Evolutionary conservation across 1,284 basidiomycete species (phyloP).

Genomic region (Golubevia pallescens): DNA sequence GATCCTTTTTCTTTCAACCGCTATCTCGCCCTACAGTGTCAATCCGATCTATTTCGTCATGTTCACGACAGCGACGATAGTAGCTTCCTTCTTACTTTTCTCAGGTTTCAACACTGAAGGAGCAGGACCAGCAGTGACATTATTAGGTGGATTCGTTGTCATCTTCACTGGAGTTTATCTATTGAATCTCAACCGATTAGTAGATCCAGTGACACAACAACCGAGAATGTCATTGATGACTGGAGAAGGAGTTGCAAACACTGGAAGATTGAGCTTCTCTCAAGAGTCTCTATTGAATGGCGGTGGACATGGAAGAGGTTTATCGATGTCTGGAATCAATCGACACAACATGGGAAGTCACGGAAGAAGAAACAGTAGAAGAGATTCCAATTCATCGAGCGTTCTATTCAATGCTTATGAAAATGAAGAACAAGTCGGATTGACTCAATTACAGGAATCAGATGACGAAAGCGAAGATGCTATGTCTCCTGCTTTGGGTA

Average conservation of each 20-base stretch:
- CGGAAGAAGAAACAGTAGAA: slow-evolving; percentile 16
- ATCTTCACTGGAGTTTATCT: slow-evolving; percentile 63
- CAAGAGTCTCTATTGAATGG: slow-evolving; percentile 41
- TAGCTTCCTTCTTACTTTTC: slow-evolving; percentile 94
- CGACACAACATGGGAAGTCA: slow-evolving; percentile 17
- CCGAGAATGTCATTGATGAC: slow-evolving; percentile 52
- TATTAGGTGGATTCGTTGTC: slow-evolving; percentile 59
- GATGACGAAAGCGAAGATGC: slow-evolving; percentile 20
- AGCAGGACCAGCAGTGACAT: slow-evolving; percentile 66
- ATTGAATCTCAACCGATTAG: slow-evolving; percentile 50
- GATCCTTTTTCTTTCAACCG: too few species aligned
- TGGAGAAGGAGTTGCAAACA: slow-evolving; percentile 41
- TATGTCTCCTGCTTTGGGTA: not conserved
- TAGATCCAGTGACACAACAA: slow-evolving; percentile 45
- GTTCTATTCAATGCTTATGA: slow-evolving; percentile 53
- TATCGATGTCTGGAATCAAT: slow-evolving; percentile 7
- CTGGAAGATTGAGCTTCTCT: slow-evolving; percentile 33
- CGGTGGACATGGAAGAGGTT: slow-evolving; percentile 12
- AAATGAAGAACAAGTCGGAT: slow-evolving; percentile 38
- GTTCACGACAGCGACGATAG: slow-evolving; percentile 94
- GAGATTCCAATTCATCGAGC: slow-evolving; percentile 25
- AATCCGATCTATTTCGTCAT: slow-evolving; percentile 99
- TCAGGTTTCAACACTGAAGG: slow-evolving; percentile 92
- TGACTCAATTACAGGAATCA: slow-evolving; percentile 44
- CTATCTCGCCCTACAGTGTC: slow-evolving; percentile 74